Evolutionary conservation across 176 grass and related monocot genomes (phyloP).

Genomic region (Avena sativa): DNA sequence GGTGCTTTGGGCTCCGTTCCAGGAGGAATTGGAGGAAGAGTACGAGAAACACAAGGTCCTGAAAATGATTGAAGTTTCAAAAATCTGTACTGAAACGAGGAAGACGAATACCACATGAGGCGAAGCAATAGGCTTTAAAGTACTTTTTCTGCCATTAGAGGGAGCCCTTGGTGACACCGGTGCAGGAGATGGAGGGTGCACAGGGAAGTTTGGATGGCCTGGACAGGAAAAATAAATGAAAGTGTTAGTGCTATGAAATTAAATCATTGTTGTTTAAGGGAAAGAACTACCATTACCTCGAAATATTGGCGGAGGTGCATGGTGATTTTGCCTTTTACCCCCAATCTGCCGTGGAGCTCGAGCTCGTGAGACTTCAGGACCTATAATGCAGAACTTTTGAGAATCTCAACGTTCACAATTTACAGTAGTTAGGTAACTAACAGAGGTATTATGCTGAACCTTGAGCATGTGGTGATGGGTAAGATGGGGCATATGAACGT

Average conservation of each 20-base stretch:
- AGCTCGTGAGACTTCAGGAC: slow-evolving; percentile 43
- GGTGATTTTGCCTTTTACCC: slow-evolving; percentile 53
- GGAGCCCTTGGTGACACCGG: slow-evolving; percentile 39
- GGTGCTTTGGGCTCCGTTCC: slow-evolving; percentile 54
- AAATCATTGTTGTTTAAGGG: slow-evolving; percentile 11
- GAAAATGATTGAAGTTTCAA: slow-evolving; percentile 32
- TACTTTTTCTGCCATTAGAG: slow-evolving; percentile 57
- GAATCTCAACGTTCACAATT: slow-evolving; percentile 23
- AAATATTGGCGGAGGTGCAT: slow-evolving; percentile 49
- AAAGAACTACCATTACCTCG: slow-evolving; percentile 50
- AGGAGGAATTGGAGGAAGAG: slow-evolving; percentile 58
- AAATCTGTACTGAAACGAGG: slow-evolving; percentile 16
- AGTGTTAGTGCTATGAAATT: slow-evolving; percentile 1
- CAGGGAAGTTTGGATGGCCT: slow-evolving; percentile 51
- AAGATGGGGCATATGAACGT: slow-evolving; percentile 47
- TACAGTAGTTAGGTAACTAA: slow-evolving; percentile 10
- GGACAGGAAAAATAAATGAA: slow-evolving; percentile 35
- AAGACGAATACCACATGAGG: background rate
- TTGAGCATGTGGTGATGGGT: slow-evolving; percentile 57
- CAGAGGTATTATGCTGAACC: slow-evolving; percentile 45
- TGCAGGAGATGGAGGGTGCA: slow-evolving; percentile 61
- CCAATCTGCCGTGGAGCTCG: slow-evolving; percentile 49
- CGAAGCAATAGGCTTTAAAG: slow-evolving; percentile 38
- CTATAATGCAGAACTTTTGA: slow-evolving; percentile 40
- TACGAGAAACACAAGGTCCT: slow-evolving; percentile 68